phyloP scores from a whole-genome alignment of 169 alveolate species.

The Plasmodium vivax region DNA sequence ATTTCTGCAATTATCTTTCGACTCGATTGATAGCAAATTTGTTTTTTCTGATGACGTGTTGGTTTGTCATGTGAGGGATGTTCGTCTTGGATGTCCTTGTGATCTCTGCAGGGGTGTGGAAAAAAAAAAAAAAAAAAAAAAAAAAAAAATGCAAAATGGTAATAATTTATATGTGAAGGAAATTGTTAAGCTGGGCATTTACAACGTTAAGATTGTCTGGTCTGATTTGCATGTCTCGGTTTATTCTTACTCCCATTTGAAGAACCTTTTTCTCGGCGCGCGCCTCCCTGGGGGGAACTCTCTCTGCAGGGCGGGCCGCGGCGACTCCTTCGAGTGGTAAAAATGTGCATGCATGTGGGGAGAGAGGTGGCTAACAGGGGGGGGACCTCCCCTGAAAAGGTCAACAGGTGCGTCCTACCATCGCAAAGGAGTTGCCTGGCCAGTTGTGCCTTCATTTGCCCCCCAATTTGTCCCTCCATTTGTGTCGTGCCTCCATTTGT shows the following conservation, averaged over 20 bases:
- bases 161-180: slow-evolving; percentile 78
- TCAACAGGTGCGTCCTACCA: not conserved
- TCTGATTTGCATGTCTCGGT: slow-evolving; percentile 88
- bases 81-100: slow-evolving; percentile 53
- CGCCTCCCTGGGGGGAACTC: not conserved
- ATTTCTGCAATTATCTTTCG: slow-evolving; percentile 44
- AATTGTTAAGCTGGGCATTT: slow-evolving; percentile 86
- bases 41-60: slow-evolving; percentile 68
- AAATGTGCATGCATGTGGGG: not conserved
- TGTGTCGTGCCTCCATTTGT: too few species aligned
- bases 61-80: slow-evolving; percentile 71
- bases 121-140: slow-evolving; percentile 59
- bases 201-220: slow-evolving; percentile 92
- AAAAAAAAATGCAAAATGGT: slow-evolving; percentile 18
- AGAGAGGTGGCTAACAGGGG: not conserved
- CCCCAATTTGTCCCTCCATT: too few species aligned
- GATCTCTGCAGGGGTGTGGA: slow-evolving; percentile 3
- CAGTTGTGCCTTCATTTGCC: too few species aligned
- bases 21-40: slow-evolving; percentile 74
- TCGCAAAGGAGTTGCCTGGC: not conserved
- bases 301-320: not conserved
- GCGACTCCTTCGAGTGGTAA: slow-evolving; percentile 44
- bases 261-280: slow-evolving; percentile 28
- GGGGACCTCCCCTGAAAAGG: not conserved
- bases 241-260: slow-evolving; percentile 67